Conservation (phyloP, 83 land plant species). For the Picea mariana region DNA sequence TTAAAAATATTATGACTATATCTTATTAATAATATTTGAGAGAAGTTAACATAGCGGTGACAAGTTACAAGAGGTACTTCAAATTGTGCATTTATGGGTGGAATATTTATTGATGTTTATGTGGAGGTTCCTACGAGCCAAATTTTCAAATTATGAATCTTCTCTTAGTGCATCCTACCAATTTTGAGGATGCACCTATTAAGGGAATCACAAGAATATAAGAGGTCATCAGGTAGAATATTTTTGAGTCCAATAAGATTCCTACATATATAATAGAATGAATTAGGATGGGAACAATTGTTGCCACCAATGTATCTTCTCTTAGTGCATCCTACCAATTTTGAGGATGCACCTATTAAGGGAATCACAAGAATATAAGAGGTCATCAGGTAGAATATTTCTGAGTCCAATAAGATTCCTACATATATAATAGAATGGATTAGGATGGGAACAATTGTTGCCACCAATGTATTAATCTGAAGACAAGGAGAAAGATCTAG, state of each 20-base stretch:
- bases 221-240: constrained; percentile 67
- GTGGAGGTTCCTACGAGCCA: too few species aligned
- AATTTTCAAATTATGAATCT: constrained; percentile 67
- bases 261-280: constrained; percentile 93
- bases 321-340: constrained; percentile 92
- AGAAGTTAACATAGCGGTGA: too few species aligned
- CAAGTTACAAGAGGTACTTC: too few species aligned
- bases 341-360: too few species aligned
- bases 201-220: constrained; percentile 90
- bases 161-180: constrained; percentile 88
- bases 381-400: constrained; percentile 65
- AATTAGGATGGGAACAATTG: constrained; percentile 99
- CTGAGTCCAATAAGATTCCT: constrained; percentile 77
- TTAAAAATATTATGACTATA: too few species aligned
- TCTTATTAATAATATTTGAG: too few species aligned
- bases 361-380: constrained; percentile 90
- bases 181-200: constrained; percentile 99
- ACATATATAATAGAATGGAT: constrained; percentile 95
- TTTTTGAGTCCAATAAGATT: constrained; percentile 69
- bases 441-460: constrained; percentile 99
- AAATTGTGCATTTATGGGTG: constrained; percentile 40
- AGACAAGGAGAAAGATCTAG: too few species aligned
- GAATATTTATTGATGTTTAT: too few species aligned
- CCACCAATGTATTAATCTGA: constrained; percentile 90
- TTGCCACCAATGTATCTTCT: constrained; percentile 91